These are phyloP conservation scores for Sutorius eximius DNA, from an alignment of 1,284 basidiomycete species.

Conservation along the genomic window DNA sequence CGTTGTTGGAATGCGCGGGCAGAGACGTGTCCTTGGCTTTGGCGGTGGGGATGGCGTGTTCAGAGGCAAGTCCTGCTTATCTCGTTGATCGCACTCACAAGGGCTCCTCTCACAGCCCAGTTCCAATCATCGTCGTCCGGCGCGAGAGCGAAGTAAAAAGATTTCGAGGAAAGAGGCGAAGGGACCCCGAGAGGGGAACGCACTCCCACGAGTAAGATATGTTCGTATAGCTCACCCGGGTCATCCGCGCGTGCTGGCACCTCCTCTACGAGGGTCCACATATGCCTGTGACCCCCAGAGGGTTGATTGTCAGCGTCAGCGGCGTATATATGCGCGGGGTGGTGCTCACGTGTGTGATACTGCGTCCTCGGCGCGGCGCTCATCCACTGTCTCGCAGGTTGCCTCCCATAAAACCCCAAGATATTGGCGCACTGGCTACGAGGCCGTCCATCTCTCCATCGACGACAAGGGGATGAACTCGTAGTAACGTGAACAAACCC, in stretches of 20 bases:
- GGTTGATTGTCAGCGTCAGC: background rate
- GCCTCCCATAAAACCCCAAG: conserved; percentile 8
- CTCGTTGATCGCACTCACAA: background rate
- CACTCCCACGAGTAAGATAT: conserved; percentile 61
- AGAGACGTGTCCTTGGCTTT: conserved; percentile 57
- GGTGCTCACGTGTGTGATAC: background rate
- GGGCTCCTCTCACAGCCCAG: conserved; percentile 73
- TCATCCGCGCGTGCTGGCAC: background rate
- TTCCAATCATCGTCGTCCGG: conserved; percentile 89
- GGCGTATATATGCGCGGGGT: background rate
- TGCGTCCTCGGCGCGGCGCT: background rate
- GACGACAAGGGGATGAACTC: conserved; percentile 15
- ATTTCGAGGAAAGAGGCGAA: conserved; percentile 76
- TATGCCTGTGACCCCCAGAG: background rate
- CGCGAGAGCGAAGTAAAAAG: conserved; percentile 86
- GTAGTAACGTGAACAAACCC: no score
- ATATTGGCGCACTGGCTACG: conserved; percentile 8
- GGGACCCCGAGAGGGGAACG: conserved; percentile 80
- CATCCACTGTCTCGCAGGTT: conserved; percentile 17
- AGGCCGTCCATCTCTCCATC: conserved; percentile 14
- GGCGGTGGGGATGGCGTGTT: conserved; percentile 47
- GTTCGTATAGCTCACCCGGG: background rate
- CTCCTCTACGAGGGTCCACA: background rate
- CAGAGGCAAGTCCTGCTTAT: conserved; percentile 59
- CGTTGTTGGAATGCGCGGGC: conserved; percentile 89